Base-by-base conservation (phyloP, 2,329 filamentous ascomycete genomes). In the Fusarium oxysporum region DNA sequence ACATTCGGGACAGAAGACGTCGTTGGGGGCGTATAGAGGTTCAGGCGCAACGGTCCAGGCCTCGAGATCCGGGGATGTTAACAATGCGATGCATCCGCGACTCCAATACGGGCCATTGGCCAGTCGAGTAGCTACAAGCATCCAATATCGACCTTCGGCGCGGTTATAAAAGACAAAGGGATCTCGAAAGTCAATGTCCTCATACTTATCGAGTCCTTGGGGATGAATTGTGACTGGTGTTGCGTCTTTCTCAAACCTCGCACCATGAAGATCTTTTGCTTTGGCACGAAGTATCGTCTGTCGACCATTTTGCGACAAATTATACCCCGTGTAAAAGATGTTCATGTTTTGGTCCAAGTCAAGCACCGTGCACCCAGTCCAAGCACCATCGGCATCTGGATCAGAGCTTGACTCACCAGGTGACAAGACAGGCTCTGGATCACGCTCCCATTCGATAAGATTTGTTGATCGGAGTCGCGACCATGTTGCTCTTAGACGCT, bases 311-410 rank as follows among this genome's bases (percentile, higher is more conserved):
- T 76, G 67, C 3, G 70, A 70, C 30, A 81, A 57, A 59, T 79
- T 81, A 62, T 82, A 82, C 4, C 81, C 81, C 14, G 81, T 82
- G 70, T 82, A 82, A 62, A 82, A 81, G 44, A 82, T 70, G 59
- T 81, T 80, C 79, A 82, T 79, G 37, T 72, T 73, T 11, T 74
- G 75, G 48, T 81, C 79, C 19, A 75, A 76, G 7, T 79, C 81
- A 21, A 77, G 65, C 48, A 82, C 73, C 3, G 80, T 80, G 17
- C 75, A 78, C 10, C 81, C 81, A 19, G 81, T 82, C 81, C 81
- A 82, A 4, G 75, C 74, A 9, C 81, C 81, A 44, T 81, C 79
- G 5, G 78, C 77, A 48, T 82, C 81, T 3, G 77, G 76, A 30
- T 72, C 76, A 5, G 64, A 50, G 8, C 40, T 33, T 11, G 71